Evolutionary conservation across 352 stramenopile genomes (phyloP).

Genomic region (Peronospora tabacina): DNA sequence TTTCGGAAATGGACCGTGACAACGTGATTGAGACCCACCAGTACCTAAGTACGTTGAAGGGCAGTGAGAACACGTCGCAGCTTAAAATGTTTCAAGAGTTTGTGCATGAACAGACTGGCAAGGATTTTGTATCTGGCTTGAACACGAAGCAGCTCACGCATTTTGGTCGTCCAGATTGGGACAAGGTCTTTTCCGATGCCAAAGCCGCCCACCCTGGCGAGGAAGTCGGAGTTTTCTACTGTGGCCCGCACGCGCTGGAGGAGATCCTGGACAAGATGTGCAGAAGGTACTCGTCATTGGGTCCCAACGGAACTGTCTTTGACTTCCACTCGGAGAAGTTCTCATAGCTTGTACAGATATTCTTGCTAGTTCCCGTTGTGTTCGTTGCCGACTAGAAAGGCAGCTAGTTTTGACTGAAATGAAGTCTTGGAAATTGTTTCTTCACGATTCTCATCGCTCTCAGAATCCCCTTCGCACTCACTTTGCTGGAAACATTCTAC

Average conservation of each 20-base stretch:
- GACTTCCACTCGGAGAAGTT: constrained; percentile 86
- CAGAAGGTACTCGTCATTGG: constrained; percentile 53
- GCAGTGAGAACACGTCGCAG: constrained; percentile 59
- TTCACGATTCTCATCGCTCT: no score
- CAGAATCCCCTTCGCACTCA: no score
- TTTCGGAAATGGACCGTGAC: constrained; percentile 64
- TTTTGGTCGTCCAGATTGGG: constrained; percentile 83
- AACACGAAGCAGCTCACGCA: constrained; percentile 78
- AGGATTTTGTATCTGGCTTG: constrained; percentile 75
- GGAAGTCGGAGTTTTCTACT: constrained; percentile 86
- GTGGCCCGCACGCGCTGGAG: constrained; percentile 70
- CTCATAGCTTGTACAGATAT: constrained; percentile 33
- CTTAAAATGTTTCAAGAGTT: constrained; percentile 85
- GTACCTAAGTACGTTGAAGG: constrained; percentile 77
- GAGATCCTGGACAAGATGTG: constrained; percentile 65
- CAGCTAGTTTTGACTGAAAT: constrained; percentile 5
- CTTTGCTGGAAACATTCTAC: no score
- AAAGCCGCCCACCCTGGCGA: constrained; percentile 42
- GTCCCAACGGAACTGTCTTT: constrained; percentile 50
- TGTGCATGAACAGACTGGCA: constrained; percentile 62
- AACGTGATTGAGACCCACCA: constrained; percentile 78
- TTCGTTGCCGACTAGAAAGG: constrained; percentile 13
- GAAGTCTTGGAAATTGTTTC: no score
- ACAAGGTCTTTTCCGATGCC: constrained; percentile 58
- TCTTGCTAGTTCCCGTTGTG: constrained; percentile 8